Evolutionary conservation across 306 rosid genomes (phyloP), one percentile per base, ranked within the genome.

Genomic region (Quercus mongolica): DNA sequence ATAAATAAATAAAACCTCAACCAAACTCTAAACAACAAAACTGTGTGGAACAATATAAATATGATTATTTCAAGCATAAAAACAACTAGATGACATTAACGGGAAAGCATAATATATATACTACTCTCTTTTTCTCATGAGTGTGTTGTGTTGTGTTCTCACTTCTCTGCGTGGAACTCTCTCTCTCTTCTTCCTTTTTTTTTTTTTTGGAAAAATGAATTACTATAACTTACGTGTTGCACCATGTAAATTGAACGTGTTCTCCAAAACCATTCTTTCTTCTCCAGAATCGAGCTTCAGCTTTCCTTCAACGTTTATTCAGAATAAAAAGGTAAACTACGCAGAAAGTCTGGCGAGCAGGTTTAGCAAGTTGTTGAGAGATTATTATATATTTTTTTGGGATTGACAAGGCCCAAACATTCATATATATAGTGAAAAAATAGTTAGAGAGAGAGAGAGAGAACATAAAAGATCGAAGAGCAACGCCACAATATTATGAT

Each of bases 151-250:
- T n/a, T 58, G 11, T 8, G 18, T 25, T 25, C 26, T 25, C 2
- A 25, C 2, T 8, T 6, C 3, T 0, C 30, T 28, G 30, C 4
- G 30, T 28, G 19, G 17, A 44, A 26, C 28, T 25, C 26, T 25
- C 26, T 25, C 26, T 25, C 26, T 25, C 26, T 25, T 23, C 25
- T 23, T 1, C 1, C 2, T 1, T 25, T 25, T 1, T 1, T 25
- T 25, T 26, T 26, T 26, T 26, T 1, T 1, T 26, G 2, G 28
- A 26, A n/a, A 15, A 38, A 21, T 10, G 7, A 63, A 7, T 49
- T 74, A 58, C 28, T 31, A 44, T 17, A 63, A 87, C 90, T 89
- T 87, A 89, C 90, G 75, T 81, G 83, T 69, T 74, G 35, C 71
- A 63, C 52, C 49, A 69, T 78, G 75, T 14, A 81, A 57, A 69